Base-by-base conservation (phyloP, 2,329 filamentous ascomycete genomes). In the Diplodia seriata region DNA sequence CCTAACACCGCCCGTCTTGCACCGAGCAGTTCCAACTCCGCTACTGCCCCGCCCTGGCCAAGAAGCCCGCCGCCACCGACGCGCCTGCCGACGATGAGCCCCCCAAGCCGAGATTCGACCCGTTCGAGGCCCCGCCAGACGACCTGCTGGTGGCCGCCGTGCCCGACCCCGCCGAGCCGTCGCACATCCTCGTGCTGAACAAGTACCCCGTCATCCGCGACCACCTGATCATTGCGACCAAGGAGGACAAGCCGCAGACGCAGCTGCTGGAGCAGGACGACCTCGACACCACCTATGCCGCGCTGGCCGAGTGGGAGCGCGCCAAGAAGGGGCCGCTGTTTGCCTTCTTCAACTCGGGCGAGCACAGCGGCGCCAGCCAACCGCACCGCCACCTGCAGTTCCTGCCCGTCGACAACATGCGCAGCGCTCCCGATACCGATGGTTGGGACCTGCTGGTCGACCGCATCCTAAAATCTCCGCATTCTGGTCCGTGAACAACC, bases 151-250 rank as follows among this genome's bases (percentile, higher is more conserved):
- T 89, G 47, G 77, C 89, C 53, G 76, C 84, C 18, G 73, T 91
- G 8, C 81, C 50, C 47, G 50, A 69, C 81, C 40, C 69, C 2
- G 63, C 66, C 6, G 69, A 75, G 29, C 80, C 86, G 0, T 76
- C 80, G 9, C 90, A 93, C 76, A 83, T 85, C 68, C 82, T 92
- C 51, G 86, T 93, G 1, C 81, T 93, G 50, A 93, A 93, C 82
- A 93, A 92, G 77, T 93, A 90, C 72, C 89, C 90, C 59, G 79
- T 93, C 59, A 89, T 91, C 40, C 85, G 86, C 0, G 84, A 89
- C 72, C 90, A 93, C 78, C 91, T 91, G 75, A 91, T 93, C 71
- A 83, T 93, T 57, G 86, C 87, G 0, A 93, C 90, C 0, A 85
- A 80, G n/a, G 76, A 80, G 1, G 88, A 89, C 75, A 86, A 87